Percentiles rank a stretch among this genome's conserved stretches.
These are phyloP conservation scores for Colletotrichum karsti DNA, from an alignment of 2,329 filamentous ascomycete species.

Conservation along the genomic window DNA sequence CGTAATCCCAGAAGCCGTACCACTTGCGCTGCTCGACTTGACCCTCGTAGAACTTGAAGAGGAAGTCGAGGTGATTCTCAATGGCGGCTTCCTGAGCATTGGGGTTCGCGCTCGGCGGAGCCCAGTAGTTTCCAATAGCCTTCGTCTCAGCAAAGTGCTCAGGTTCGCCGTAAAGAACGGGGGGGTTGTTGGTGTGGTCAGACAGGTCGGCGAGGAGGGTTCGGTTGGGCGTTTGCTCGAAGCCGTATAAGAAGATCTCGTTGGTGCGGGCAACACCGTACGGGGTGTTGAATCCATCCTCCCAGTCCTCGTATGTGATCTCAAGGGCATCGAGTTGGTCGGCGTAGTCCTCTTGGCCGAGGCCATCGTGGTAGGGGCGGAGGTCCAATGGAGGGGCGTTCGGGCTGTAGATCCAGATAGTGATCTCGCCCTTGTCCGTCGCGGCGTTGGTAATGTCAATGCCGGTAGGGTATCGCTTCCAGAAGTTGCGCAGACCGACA, in stretches of 20 bases:
- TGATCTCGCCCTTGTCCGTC: conserved; percentile 59
- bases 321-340: conserved; percentile 68
- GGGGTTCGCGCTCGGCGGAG: conserved; percentile 36
- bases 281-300: conserved; percentile 61
- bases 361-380: conserved; percentile 64
- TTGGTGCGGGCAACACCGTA: conserved; percentile 67
- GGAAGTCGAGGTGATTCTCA: conserved; percentile 62
- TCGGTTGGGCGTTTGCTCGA: conserved; percentile 59
- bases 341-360: conserved; percentile 63
- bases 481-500: conserved; percentile 67
- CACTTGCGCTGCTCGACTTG: conserved; percentile 66
- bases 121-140: conserved; percentile 65
- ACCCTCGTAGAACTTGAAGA: conserved; percentile 62
- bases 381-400: conserved; percentile 63
- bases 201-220: conserved; percentile 54
- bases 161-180: conserved; percentile 57
- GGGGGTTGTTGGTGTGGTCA: conserved; percentile 58
- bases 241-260: conserved; percentile 62
- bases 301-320: conserved; percentile 72
- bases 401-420: conserved; percentile 69
- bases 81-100: conserved; percentile 47
- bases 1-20: conserved; percentile 72
- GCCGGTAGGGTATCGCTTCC: conserved; percentile 69
- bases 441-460: conserved; percentile 63
- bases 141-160: conserved; percentile 59